Evolutionary conservation across 345 rosid species (phyloP).

Genomic region (Eucalyptus coolabah): DNA sequence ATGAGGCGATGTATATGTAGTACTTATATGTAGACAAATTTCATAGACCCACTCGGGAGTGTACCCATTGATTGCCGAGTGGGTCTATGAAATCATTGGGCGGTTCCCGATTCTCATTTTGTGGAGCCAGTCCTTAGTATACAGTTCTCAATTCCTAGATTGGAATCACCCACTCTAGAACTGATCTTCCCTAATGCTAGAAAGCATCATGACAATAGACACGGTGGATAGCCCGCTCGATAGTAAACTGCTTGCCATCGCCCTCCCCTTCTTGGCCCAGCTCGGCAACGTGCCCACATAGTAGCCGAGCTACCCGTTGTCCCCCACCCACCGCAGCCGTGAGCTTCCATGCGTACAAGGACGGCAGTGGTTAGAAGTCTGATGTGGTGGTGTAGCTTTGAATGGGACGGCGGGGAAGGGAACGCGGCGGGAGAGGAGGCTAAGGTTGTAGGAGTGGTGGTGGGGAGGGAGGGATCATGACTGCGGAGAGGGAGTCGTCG

Average conservation of each 20-base stretch:
- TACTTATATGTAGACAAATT: too few relatives aligned
- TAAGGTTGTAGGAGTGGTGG: background rate
- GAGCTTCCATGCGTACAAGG: background rate
- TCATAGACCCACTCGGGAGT: accelerated
- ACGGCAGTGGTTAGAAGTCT: background rate
- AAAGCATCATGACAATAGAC: background rate
- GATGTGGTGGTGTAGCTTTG: background rate
- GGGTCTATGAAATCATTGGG: background rate
- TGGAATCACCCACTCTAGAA: too few relatives aligned
- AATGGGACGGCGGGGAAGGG: background rate
- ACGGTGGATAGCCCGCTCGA: background rate
- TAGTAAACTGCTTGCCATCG: background rate
- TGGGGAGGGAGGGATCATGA: background rate
- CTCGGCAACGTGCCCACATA: accelerated
- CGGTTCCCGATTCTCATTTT: background rate
- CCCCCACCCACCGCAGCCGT: background rate
- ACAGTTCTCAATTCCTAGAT: too few relatives aligned
- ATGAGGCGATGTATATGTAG: background rate
- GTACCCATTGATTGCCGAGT: too few relatives aligned
- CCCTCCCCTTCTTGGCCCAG: background rate
- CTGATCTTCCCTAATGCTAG: too few relatives aligned
- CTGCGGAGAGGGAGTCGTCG: background rate
- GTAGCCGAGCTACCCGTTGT: background rate
- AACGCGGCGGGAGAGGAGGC: background rate
- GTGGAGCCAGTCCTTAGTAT: background rate